Evolutionary conservation across 495 filamentous ascomycete species (phyloP).

Genomic region (Podospora anserina): DNA sequence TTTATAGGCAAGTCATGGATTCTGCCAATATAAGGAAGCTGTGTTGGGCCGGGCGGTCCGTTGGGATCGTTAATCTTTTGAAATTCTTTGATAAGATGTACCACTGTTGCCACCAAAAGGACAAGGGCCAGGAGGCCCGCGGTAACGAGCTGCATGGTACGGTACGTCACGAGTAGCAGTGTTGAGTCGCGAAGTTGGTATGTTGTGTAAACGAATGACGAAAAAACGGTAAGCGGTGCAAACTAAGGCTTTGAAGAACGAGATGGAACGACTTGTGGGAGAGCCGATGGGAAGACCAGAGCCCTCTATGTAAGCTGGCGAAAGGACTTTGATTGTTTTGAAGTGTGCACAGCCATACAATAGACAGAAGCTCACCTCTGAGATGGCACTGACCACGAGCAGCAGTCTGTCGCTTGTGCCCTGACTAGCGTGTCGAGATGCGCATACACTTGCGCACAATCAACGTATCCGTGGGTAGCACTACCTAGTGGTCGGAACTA

Average conservation of each 20-base stretch:
- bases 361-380: background rate
- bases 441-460: background rate
- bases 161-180: background rate
- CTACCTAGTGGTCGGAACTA: background rate
- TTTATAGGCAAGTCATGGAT: constrained; percentile 48
- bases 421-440: background rate
- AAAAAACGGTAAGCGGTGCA: background rate
- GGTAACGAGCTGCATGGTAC: constrained; percentile 4
- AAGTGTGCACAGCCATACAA: background rate
- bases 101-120: constrained; percentile 22
- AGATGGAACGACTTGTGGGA: background rate
- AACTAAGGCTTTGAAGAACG: background rate
- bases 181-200: background rate
- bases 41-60: constrained; percentile 37
- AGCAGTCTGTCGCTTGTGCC: background rate
- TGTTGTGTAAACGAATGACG: background rate
- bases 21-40: constrained; percentile 42
- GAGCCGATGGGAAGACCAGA: background rate
- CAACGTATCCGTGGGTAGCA: background rate
- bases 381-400: background rate
- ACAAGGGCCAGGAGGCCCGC: constrained; percentile 24
- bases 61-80: constrained; percentile 35
- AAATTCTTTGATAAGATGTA: constrained; percentile 33
- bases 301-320: background rate
- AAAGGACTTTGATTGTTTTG: background rate